phyloP scores from a whole-genome alignment of 176 grass and related monocot species.

The Areca catechu region DNA sequence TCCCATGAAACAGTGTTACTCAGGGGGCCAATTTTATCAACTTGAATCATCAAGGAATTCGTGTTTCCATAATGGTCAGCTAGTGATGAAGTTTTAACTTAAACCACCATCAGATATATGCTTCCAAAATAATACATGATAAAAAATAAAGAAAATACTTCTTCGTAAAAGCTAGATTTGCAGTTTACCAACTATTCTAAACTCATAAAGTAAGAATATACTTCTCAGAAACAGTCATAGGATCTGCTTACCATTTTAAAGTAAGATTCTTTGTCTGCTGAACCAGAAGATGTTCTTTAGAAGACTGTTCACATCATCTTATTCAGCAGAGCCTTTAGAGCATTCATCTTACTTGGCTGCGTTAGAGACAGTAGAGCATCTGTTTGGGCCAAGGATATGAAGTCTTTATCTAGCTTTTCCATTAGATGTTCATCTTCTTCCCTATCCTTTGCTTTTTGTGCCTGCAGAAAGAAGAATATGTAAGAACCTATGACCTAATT shows the following conservation, averaged over 20 bases:
- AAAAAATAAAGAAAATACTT: too few species aligned
- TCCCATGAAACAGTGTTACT: too few species aligned
- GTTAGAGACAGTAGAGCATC: slow-evolving; percentile 43
- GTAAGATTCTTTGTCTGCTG: slow-evolving; percentile 28
- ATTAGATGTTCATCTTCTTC: slow-evolving; percentile 79
- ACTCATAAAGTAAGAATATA: background rate
- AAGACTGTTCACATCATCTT: slow-evolving; percentile 26
- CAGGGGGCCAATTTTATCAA: too few species aligned
- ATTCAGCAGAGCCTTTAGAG: slow-evolving; percentile 33
- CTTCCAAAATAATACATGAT: too few species aligned
- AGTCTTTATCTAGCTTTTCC: slow-evolving; percentile 72
- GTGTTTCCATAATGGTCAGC: too few species aligned
- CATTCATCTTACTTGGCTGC: slow-evolving; percentile 39
- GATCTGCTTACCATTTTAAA: slow-evolving; percentile 36
- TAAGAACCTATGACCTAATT: background rate
- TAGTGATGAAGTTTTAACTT: too few species aligned
- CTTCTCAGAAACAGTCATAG: background rate
- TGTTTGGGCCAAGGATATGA: slow-evolving; percentile 56
- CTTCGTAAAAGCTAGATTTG: too few species aligned
- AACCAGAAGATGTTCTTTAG: slow-evolving; percentile 27
- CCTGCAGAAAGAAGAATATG: slow-evolving; percentile 36
- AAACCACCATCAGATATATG: too few species aligned
- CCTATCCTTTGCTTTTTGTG: slow-evolving; percentile 76
- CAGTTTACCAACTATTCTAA: too few species aligned
- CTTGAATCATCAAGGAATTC: too few species aligned